These are phyloP conservation scores for Apiotrichum veenhuisii DNA, from an alignment of 1,284 basidiomycete species.

Conservation along the genomic window DNA sequence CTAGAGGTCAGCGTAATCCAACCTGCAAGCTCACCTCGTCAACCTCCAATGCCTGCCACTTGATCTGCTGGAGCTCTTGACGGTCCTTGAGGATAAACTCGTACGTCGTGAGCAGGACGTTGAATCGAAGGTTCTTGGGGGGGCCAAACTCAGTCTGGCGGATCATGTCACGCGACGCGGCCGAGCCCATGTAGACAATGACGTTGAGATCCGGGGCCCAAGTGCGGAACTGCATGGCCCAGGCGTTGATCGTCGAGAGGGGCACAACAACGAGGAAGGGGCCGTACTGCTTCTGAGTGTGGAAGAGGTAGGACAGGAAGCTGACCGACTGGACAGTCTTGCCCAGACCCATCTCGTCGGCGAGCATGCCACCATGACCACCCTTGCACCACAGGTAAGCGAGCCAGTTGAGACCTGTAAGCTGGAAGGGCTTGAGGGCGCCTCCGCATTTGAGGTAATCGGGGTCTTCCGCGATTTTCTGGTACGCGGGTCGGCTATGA, in stretches of 20 bases:
- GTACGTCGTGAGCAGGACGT: slow-evolving; percentile 95
- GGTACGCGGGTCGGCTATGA: slow-evolving; percentile 72
- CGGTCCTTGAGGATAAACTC: slow-evolving; percentile 91
- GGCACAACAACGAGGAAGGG: slow-evolving; percentile 98
- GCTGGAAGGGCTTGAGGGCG: slow-evolving; percentile 93
- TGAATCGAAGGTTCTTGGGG: slow-evolving; percentile 80
- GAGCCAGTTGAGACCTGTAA: slow-evolving; percentile 97
- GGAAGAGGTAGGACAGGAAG: slow-evolving; percentile 93
- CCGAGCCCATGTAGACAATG: slow-evolving; percentile 93
- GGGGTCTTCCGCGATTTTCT: slow-evolving; percentile 85
- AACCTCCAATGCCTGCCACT: slow-evolving; percentile 94
- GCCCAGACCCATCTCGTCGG: slow-evolving; percentile 99
- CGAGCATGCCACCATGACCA: slow-evolving; percentile 87
- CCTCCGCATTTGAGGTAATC: slow-evolving; percentile 83
- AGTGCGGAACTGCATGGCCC: slow-evolving; percentile 90
- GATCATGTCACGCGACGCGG: slow-evolving; percentile 82
- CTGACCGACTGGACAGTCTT: slow-evolving; percentile 97
- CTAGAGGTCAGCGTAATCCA: slow-evolving; percentile 46
- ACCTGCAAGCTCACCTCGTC: slow-evolving; percentile 67
- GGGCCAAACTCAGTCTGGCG: slow-evolving; percentile 88
- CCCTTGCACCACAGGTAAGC: slow-evolving; percentile 92
- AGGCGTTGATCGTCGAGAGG: slow-evolving; percentile 94
- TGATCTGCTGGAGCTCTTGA: slow-evolving; percentile 84
- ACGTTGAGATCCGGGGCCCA: slow-evolving; percentile 98
- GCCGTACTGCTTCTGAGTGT: slow-evolving; percentile 88